Evolutionary conservation across 1,139 yeast genomes (phyloP), one percentile per base, ranked within the genome.

Genomic region (Candida sp.): DNA sequence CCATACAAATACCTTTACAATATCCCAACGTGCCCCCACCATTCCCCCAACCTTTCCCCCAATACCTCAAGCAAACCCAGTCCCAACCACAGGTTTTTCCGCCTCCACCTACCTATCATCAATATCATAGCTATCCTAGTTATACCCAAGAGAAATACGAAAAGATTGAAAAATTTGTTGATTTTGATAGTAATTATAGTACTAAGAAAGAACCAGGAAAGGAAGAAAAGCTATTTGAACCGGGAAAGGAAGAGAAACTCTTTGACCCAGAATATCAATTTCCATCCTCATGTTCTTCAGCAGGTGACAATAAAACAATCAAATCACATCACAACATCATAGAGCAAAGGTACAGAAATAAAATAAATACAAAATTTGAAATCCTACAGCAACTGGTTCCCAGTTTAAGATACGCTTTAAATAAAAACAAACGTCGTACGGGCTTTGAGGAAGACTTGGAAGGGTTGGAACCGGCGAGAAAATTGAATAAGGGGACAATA

Each of bases 341-440:
- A 43, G 78, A 73, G 48, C 78, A 73, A 51, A 50, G 78, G 43
- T 72, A 72, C 54, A 54, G 78, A 45, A 71, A 73, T 55, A 72
- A 70, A 47, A 72, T 73, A 47, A 73, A 72, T 50, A 75, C 71
- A 51, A 69, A 70, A 50, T 72, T 73, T 51, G 63, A 63, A 22
- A 67, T 69, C 15, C 61, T 73, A 35, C 76, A 69, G 49, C 57
- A 67, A 41, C 57, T 68, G 21, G 78, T 73, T 19, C 78, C 78
- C 9, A 70, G 75, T 4, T 60, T 73, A 27, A 53, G 73, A 39
- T 58, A 64, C 7, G 60, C 60, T 6, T 62, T 70, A 2, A 56
- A 57, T 35, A 55, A 60, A 30, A 61, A 57, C 37, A 5, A 11
- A 4, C 25, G 23, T 4, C 27, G 27, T 25, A 40, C 39, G 8